phyloP scores from a whole-genome alignment of 805 yeast genomes.

The Pichia paraexigua region DNA sequence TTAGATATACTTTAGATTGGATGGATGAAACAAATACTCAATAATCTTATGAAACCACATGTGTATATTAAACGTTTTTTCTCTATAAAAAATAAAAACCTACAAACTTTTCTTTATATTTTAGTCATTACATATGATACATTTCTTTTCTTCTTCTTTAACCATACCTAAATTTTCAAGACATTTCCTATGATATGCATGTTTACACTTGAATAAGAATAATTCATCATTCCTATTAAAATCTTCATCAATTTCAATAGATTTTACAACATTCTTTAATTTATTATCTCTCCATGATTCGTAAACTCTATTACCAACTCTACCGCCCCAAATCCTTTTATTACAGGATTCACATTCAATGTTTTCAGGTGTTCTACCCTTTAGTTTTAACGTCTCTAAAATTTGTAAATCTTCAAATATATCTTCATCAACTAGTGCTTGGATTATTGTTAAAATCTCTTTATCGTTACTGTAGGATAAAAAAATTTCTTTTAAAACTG shows the following conservation, averaged over 20 bases:
- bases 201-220: constrained; percentile 56
- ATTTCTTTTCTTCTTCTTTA: constrained; percentile 18
- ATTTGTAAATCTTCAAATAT: constrained; percentile 39
- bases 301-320: constrained; percentile 40
- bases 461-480: constrained; percentile 59
- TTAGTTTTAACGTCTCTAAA: constrained; percentile 33
- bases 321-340: constrained; percentile 61
- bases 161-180: constrained; percentile 39
- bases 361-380: constrained; percentile 57
- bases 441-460: constrained; percentile 42
- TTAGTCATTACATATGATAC: constrained; percentile 34
- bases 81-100: background rate
- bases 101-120: background rate
- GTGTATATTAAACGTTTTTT: background rate
- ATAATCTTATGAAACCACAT: background rate
- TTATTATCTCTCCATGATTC: constrained; percentile 48
- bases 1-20: constrained; percentile 74
- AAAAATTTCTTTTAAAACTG: constrained; percentile 54
- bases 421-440: constrained; percentile 49
- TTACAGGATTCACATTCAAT: constrained; percentile 73
- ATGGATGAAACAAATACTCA: constrained; percentile 55
- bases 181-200: constrained; percentile 57
- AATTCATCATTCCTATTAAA: constrained; percentile 21
- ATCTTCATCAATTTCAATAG: constrained; percentile 4
- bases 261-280: constrained; percentile 10